Conservation (phyloP, 2,329 filamentous ascomycete species). For the Capronia coronata region DNA sequence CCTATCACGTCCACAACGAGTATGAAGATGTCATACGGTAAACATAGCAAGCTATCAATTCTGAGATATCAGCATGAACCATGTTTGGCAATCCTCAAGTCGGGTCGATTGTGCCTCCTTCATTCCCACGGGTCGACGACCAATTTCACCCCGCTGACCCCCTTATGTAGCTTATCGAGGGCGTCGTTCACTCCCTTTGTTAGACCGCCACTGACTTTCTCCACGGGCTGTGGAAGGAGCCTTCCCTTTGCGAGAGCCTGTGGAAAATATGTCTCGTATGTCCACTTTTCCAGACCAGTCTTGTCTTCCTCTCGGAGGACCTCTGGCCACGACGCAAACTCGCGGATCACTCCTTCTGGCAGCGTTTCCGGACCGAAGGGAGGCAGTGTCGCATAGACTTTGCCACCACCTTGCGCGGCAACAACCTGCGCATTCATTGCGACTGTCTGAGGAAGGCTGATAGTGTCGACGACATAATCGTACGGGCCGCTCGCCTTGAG, state of each 20-base stretch:
- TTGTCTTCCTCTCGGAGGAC: slow-evolving; percentile 5
- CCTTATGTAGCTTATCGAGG: slow-evolving; percentile 38
- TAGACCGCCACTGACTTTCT: slow-evolving; percentile 35
- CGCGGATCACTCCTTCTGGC: slow-evolving; percentile 9
- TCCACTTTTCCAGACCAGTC: slow-evolving; percentile 8
- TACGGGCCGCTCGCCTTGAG: slow-evolving; percentile 13
- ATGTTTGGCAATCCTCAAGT: too few species aligned
- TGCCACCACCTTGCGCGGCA: slow-evolving; percentile 10
- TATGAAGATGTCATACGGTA: too few species aligned
- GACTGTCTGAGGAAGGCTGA: slow-evolving; percentile 7
- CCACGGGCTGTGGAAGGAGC: slow-evolving; percentile 13
- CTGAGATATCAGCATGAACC: too few species aligned
- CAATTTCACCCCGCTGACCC: slow-evolving; percentile 43
- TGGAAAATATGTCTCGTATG: slow-evolving; percentile 11
- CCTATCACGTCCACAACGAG: too few species aligned
- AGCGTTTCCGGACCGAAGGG: slow-evolving; percentile 8
- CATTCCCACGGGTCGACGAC: slow-evolving; percentile 29
- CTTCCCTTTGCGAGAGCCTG: slow-evolving; percentile 3
- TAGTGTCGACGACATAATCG: slow-evolving; percentile 13
- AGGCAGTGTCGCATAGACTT: slow-evolving; percentile 2
- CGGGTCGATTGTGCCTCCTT: too few species aligned
- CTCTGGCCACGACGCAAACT: slow-evolving; percentile 11
- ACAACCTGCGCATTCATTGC: slow-evolving; percentile 7
- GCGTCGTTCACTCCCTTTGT: slow-evolving; percentile 39
- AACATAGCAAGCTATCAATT: too few species aligned